phyloP scores from a whole-genome alignment of 768 basidiomycete genomes.

The Lyophyllum shimeji region DNA sequence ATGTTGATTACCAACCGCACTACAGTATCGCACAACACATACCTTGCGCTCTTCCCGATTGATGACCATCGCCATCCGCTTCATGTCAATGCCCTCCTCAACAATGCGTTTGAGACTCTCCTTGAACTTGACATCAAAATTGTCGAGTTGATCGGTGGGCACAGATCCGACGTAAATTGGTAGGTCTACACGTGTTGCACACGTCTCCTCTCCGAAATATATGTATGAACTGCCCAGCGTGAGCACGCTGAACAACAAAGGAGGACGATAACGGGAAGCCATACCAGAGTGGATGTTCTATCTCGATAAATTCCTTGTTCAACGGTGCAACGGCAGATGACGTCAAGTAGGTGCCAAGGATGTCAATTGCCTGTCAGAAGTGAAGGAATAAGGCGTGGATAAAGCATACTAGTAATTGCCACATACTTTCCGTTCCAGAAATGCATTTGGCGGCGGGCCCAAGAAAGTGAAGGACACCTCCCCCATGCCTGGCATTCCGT shows the following conservation, averaged over 20 bases:
- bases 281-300: constrained; percentile 85
- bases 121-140: constrained; percentile 67
- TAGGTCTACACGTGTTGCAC: constrained; percentile 71
- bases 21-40: constrained; percentile 10
- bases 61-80: constrained; percentile 84
- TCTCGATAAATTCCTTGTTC: constrained; percentile 92
- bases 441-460: constrained; percentile 73
- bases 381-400: neutral
- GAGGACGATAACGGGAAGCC: constrained; percentile 16
- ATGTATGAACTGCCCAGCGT: constrained; percentile 66
- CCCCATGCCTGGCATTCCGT: constrained; percentile 53
- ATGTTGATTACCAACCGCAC: constrained; percentile 1
- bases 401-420: neutral
- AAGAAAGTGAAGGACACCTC: constrained; percentile 77
- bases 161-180: constrained; percentile 82
- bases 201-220: constrained; percentile 75
- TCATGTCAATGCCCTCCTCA: constrained; percentile 82
- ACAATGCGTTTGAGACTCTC: constrained; percentile 69
- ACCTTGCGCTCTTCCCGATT: constrained; percentile 88
- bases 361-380: constrained; percentile 67
- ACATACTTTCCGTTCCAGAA: constrained; percentile 67
- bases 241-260: constrained; percentile 3
- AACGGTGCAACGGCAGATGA: constrained; percentile 79
- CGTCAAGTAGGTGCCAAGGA: constrained; percentile 86
- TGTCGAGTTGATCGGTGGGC: constrained; percentile 75